These are phyloP conservation scores for Clitopilus hobsonii DNA, from an alignment of 768 basidiomycete genomes.

Conservation along the genomic window DNA sequence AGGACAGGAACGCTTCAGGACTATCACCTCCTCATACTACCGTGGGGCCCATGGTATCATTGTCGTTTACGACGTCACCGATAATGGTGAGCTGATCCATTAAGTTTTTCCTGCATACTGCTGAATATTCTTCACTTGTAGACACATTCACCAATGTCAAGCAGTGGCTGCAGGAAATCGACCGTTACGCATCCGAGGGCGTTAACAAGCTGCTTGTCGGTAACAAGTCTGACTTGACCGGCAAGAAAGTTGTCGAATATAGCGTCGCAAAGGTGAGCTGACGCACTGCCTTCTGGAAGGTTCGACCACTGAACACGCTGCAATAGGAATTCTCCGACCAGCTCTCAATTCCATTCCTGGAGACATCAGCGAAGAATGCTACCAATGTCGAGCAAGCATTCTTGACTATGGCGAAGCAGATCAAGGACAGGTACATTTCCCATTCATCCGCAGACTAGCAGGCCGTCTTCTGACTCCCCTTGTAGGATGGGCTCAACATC, in stretches of 20 bases:
- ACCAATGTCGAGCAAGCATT: constrained; percentile 99
- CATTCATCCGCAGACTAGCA: background rate
- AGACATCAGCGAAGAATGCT: constrained; percentile 99
- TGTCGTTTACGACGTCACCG: constrained; percentile 97
- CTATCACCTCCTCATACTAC: constrained; percentile 99
- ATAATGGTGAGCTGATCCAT: constrained; percentile 57
- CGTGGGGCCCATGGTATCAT: constrained; percentile 98
- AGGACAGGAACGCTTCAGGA: constrained; percentile 97
- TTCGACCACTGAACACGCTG: constrained; percentile 1
- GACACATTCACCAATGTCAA: constrained; percentile 95
- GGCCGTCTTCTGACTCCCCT: background rate
- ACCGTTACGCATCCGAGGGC: constrained; percentile 94
- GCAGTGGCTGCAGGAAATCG: constrained; percentile 92
- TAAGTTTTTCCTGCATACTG: constrained; percentile 1
- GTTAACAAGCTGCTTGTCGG: constrained; percentile 98
- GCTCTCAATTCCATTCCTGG: constrained; percentile 89
- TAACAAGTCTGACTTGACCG: constrained; percentile 97
- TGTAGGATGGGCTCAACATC: constrained; percentile 83
- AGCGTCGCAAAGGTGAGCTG: constrained; percentile 71
- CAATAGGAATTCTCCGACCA: constrained; percentile 91
- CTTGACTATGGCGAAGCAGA: constrained; percentile 97
- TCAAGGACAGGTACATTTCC: constrained; percentile 73
- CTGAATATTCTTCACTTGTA: constrained; percentile 22
- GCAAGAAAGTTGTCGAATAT: constrained; percentile 94
- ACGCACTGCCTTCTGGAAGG: background rate